A percentile compares a stretch with the other conserved stretches of the same genome.
phyloP scores from a whole-genome alignment of 2,329 filamentous ascomycete genomes.

The Xylariaceae sp. region DNA sequence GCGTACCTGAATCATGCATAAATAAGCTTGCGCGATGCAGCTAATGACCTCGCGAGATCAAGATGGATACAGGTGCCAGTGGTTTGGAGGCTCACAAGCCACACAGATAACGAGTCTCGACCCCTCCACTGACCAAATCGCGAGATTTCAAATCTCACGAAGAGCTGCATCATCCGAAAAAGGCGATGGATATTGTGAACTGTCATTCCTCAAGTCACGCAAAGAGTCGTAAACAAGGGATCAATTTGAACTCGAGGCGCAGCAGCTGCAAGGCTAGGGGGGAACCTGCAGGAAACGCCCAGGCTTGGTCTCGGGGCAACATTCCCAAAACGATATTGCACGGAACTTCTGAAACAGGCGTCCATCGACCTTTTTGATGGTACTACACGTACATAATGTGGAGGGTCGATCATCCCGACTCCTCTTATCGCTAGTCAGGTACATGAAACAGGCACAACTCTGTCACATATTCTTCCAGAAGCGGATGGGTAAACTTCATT shows the following conservation, averaged over 20 bases:
- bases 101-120: too few relatives aligned
- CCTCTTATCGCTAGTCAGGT: conserved; percentile 32
- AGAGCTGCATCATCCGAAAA: not conserved
- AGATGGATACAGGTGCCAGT: not conserved
- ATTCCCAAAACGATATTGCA: conserved; percentile 24
- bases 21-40: not conserved
- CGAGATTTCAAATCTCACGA: not conserved
- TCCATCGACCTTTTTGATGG: conserved; percentile 26
- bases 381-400: conserved; percentile 15
- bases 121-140: too few relatives aligned
- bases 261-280: conserved; percentile 17
- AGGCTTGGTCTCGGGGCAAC: conserved; percentile 26
- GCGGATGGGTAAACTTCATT: conserved; percentile 27
- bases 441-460: conserved; percentile 39
- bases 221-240: not conserved
- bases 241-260: conserved; percentile 19
- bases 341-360: conserved; percentile 35
- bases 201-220: not conserved
- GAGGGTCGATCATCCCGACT: conserved; percentile 22
- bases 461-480: conserved; percentile 41
- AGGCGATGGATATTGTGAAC: not conserved
- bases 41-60: not conserved
- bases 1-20: conserved; percentile 28
- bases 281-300: conserved; percentile 16
- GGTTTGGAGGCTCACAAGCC: too few relatives aligned